Evolutionary conservation across 164 flowering plant genomes (phyloP).

Genomic region (Houttuynia cordata): DNA sequence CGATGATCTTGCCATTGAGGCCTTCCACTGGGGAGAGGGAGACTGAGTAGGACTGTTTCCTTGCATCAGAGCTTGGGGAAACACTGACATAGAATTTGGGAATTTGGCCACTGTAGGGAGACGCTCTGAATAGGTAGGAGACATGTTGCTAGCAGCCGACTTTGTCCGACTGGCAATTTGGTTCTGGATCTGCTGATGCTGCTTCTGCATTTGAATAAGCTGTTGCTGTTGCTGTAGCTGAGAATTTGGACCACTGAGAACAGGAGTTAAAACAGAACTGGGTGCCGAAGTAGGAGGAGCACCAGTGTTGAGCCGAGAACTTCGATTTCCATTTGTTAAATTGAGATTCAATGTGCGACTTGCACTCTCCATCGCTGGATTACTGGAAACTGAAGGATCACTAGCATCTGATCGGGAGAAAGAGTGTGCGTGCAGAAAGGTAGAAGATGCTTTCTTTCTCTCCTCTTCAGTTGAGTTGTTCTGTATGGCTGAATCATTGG

Average conservation of each 20-base stretch:
- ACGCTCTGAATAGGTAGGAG: conserved; percentile 47
- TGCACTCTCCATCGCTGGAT: conserved; percentile 40
- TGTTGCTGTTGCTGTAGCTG: conserved; percentile 21
- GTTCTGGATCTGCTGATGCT: conserved; percentile 27
- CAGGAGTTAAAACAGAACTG: conserved; percentile 12
- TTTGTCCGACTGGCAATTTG: conserved; percentile 39
- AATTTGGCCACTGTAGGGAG: conserved; percentile 41
- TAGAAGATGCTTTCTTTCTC: conserved; percentile 23
- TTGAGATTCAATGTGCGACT: conserved; percentile 41
- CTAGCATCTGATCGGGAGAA: conserved; percentile 53
- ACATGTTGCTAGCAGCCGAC: conserved; percentile 34
- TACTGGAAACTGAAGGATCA: conserved; percentile 30
- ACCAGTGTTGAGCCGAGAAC: conserved; percentile 21
- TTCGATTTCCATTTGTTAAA: conserved; percentile 17
- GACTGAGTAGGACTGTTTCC: conserved; percentile 45
- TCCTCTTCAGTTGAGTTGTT: conserved; percentile 33
- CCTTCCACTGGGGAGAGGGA: conserved; percentile 70
- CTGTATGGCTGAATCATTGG: conserved; percentile 20
- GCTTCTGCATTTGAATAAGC: conserved; percentile 9
- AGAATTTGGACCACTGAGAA: conserved; percentile 14
- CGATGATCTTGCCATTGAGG: conserved; percentile 18
- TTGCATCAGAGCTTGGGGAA: conserved; percentile 52
- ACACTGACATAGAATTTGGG: conserved; percentile 35
- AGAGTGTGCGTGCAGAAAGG: conserved; percentile 45
- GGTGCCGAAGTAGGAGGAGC: conserved; percentile 6